These are phyloP conservation scores for Panus rudis DNA, from an alignment of 768 basidiomycete genomes.

Conservation along the genomic window DNA sequence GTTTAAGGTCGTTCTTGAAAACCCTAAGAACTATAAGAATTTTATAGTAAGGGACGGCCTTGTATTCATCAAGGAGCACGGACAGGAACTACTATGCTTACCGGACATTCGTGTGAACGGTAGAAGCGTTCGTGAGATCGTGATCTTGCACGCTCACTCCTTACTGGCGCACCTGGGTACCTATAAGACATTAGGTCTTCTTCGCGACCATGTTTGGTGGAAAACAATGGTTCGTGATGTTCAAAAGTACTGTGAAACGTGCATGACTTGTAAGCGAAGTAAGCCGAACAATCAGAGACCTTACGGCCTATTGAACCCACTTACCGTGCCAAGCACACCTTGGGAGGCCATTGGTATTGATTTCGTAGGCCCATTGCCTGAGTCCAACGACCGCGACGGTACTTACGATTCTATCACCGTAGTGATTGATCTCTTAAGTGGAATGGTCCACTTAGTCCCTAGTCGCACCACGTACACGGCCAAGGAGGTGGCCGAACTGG, in stretches of 20 bases:
- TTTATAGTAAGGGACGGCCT: constrained; percentile 20
- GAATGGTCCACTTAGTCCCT: constrained; percentile 23
- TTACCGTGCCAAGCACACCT: constrained; percentile 18
- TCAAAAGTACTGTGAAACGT: constrained; percentile 19
- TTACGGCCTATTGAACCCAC: constrained; percentile 18
- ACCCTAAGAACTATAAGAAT: constrained; percentile 19
- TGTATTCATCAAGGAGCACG: constrained; percentile 8
- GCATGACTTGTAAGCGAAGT: constrained; percentile 13
- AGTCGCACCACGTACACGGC: constrained; percentile 25
- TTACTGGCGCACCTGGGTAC: constrained; percentile 32
- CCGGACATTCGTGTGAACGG: constrained; percentile 19
- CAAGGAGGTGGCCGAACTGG: constrained; percentile 27
- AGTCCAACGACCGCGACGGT: constrained; percentile 15
- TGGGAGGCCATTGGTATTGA: constrained; percentile 25
- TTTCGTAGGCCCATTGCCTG: constrained; percentile 19
- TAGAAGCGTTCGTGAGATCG: constrained; percentile 20
- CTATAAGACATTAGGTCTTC: constrained; percentile 26
- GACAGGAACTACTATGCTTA: constrained; percentile 18
- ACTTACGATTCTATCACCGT: constrained; percentile 20
- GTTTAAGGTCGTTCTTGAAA: constrained; percentile 20
- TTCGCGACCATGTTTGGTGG: constrained; percentile 35
- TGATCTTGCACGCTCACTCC: constrained; percentile 33
- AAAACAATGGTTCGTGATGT: constrained; percentile 25
- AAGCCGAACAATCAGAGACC: constrained; percentile 19
- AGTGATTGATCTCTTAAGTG: constrained; percentile 18